A percentile compares a stretch with the other conserved stretches of the same genome.
Conservation (phyloP, 805 yeast species). For the Brettanomyces custersianus region DNA sequence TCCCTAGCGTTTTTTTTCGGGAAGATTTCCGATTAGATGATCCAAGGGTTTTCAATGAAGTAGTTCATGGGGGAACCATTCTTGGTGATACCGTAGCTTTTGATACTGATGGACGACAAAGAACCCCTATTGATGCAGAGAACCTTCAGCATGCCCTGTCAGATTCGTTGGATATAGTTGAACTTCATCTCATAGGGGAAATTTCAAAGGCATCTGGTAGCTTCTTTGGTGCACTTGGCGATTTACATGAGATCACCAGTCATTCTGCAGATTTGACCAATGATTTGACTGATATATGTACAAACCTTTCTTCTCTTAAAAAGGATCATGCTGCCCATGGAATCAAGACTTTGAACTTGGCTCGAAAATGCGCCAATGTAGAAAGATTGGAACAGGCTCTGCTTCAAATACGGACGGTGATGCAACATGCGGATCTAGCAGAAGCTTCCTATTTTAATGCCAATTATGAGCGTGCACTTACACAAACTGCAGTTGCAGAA, state of each 20-base stretch:
- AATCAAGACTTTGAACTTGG: conserved; percentile 37
- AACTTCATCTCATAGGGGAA: conserved; percentile 69
- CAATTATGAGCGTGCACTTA: conserved; percentile 46
- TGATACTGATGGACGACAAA: conserved; percentile 22
- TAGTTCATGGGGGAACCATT: conserved; percentile 49
- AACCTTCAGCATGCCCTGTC: conserved; percentile 70
- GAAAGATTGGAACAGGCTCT: conserved; percentile 55
- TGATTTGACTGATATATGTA: conserved; percentile 36
- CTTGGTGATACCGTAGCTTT: conserved; percentile 23
- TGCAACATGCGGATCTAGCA: conserved; percentile 39
- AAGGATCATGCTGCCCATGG: conserved; percentile 42
- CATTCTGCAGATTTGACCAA: conserved; percentile 44
- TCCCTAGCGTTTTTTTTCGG: conserved; percentile 66
- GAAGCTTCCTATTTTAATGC: conserved; percentile 36
- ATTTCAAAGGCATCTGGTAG: conserved; percentile 78
- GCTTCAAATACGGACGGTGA: conserved; percentile 39
- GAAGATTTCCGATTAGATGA: conserved; percentile 75
- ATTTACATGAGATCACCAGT: conserved; percentile 53
- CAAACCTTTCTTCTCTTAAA: conserved; percentile 38
- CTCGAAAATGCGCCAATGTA: conserved; percentile 48
- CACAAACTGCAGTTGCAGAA: conserved; percentile 49
- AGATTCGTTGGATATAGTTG: conserved; percentile 77
- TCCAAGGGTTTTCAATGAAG: conserved; percentile 73
- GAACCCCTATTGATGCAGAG: conserved; percentile 41
- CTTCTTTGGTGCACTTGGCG: conserved; percentile 78